Evolutionary conservation across 306 rosid genomes (phyloP).

Genomic region (Cicer pinnatifidum): DNA sequence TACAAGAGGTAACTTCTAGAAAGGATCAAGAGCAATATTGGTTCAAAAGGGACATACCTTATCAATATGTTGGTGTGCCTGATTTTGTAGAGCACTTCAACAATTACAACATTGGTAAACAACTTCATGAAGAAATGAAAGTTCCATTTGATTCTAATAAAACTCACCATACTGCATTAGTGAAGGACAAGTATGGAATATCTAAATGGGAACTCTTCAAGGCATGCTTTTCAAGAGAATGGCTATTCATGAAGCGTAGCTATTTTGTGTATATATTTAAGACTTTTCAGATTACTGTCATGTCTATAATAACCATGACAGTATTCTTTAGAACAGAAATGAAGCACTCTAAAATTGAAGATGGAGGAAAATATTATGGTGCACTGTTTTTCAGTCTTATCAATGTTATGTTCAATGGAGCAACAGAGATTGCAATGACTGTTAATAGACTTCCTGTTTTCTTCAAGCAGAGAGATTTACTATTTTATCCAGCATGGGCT

Average conservation of each 20-base stretch:
- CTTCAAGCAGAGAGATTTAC: constrained; percentile 70
- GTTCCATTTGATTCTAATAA: constrained; percentile 53
- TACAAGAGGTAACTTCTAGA: constrained; percentile 74
- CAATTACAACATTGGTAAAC: constrained; percentile 48
- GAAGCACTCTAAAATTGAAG: constrained; percentile 58
- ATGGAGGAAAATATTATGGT: constrained; percentile 61
- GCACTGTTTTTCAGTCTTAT: constrained; percentile 67
- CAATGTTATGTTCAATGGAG: constrained; percentile 76
- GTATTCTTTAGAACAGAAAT: constrained; percentile 67
- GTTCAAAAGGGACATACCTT: constrained; percentile 56
- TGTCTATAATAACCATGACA: constrained; percentile 61
- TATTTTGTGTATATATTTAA: constrained; percentile 65
- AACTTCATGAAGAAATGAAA: constrained; percentile 46
- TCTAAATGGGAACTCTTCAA: constrained; percentile 67
- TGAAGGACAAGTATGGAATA: constrained; percentile 62
- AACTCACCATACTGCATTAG: constrained; percentile 57
- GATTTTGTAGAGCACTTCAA: constrained; percentile 56
- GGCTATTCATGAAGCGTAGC: constrained; percentile 70
- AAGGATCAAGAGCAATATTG: constrained; percentile 80
- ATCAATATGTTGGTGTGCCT: constrained; percentile 53
- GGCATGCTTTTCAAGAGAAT: constrained; percentile 73
- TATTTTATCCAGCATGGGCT: constrained; percentile 70
- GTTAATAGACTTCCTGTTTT: constrained; percentile 63
- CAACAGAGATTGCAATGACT: constrained; percentile 66
- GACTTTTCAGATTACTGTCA: constrained; percentile 58